Percentiles rank a stretch among this genome's conserved stretches.
Evolutionary conservation across 2,329 filamentous ascomycete species (phyloP).

Genomic region (Coniochaeta prunicola): DNA sequence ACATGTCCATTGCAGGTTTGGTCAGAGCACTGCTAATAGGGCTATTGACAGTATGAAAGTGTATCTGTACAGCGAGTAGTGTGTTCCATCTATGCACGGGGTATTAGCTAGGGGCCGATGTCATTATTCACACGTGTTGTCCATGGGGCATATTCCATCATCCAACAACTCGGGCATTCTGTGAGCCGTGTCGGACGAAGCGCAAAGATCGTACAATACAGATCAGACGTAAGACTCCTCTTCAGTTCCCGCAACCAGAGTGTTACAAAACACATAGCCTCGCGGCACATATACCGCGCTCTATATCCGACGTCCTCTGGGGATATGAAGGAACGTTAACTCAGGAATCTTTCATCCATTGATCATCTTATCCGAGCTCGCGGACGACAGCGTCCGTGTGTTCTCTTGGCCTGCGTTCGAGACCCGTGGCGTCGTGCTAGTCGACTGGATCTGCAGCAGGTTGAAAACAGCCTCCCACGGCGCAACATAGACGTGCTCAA

Average conservation of each 20-base stretch:
- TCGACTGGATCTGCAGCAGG: slow-evolving; percentile 5
- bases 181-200: too few species aligned
- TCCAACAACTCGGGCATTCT: too few species aligned
- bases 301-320: too few species aligned
- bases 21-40: neutral
- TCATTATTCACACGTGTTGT: too few species aligned
- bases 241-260: neutral
- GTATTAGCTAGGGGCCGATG: neutral
- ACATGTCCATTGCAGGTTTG: too few species aligned
- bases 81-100: neutral
- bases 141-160: too few species aligned
- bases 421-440: neutral
- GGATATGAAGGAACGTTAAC: neutral
- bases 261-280: neutral
- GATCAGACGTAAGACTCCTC: neutral
- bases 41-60: neutral
- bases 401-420: neutral
- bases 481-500: slow-evolving; percentile 39
- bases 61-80: neutral
- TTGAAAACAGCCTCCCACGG: slow-evolving; percentile 34
- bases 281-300: too few species aligned
- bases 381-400: slow-evolving; percentile 7
- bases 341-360: neutral
- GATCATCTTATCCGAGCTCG: slow-evolving; percentile 4
- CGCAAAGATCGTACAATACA: neutral